phyloP scores from a whole-genome alignment of 768 basidiomycete genomes.

The Lactifluus subvellereus region DNA sequence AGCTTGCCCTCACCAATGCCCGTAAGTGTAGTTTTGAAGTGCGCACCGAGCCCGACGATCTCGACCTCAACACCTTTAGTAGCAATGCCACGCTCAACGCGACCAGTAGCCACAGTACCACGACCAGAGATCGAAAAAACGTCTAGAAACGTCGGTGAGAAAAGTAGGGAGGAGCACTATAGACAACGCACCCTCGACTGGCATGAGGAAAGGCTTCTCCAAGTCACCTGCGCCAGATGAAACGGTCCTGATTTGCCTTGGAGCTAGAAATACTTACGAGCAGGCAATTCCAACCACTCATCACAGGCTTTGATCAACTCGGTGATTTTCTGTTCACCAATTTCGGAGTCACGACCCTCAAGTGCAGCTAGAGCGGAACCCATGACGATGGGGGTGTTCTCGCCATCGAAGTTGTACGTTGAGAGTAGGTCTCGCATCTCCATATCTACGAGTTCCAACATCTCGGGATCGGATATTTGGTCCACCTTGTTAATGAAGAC shows the following conservation, averaged over 20 bases:
- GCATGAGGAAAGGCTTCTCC: constrained; percentile 96
- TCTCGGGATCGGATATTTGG: constrained; percentile 92
- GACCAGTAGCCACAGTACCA: constrained; percentile 95
- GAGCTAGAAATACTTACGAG: constrained; percentile 48
- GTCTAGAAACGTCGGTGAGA: constrained; percentile 38
- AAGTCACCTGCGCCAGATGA: constrained; percentile 64
- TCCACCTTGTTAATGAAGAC: constrained; percentile 99
- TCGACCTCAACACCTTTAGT: constrained; percentile 92
- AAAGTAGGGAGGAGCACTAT: background rate
- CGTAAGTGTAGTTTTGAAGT: constrained; percentile 88
- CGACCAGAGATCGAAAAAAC: constrained; percentile 98
- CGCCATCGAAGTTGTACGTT: constrained; percentile 93
- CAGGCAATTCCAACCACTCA: constrained; percentile 89
- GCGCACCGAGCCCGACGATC: constrained; percentile 77
- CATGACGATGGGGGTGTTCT: constrained; percentile 96
- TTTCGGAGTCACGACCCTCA: constrained; percentile 74
- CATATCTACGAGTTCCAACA: constrained; percentile 99
- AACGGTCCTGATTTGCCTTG: background rate
- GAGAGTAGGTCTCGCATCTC: constrained; percentile 96
- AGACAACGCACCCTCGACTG: constrained; percentile 63
- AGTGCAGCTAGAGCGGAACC: constrained; percentile 95
- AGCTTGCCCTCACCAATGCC: constrained; percentile 64
- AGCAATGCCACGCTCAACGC: constrained; percentile 89
- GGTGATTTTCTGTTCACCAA: constrained; percentile 73
- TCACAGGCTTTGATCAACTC: constrained; percentile 87